Percentiles rank a stretch among this genome's conserved stretches.
phyloP scores from a whole-genome alignment of 176 grass and related monocot species.

The Phoenix dactylifera region DNA sequence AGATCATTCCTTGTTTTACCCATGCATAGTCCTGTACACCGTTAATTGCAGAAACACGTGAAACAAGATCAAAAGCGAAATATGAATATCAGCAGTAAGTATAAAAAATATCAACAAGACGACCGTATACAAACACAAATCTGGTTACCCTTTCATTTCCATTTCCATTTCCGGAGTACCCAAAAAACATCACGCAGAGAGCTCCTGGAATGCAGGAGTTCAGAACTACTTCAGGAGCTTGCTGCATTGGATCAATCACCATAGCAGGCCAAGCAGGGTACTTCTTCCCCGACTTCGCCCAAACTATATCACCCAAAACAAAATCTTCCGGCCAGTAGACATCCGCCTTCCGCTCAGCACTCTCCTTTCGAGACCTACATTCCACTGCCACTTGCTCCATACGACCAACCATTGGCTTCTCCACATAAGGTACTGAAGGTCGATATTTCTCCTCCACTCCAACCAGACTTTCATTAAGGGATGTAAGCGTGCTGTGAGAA shows the following conservation, averaged over 20 bases:
- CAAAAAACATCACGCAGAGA: slow-evolving; percentile 83
- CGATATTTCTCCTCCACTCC: slow-evolving; percentile 7
- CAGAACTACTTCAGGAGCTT: slow-evolving; percentile 58
- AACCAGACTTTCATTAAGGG: slow-evolving; percentile 20
- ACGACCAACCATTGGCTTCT: background rate
- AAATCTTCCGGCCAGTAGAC: slow-evolving; percentile 56
- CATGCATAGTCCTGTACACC: slow-evolving; percentile 69
- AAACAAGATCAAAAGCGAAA: background rate
- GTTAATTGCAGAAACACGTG: background rate
- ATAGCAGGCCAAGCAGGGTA: slow-evolving; percentile 66
- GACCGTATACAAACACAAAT: background rate
- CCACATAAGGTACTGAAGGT: background rate
- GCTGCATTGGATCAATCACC: slow-evolving; percentile 62
- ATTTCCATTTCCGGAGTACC: slow-evolving; percentile 37
- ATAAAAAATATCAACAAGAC: background rate
- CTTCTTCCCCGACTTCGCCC: slow-evolving; percentile 71
- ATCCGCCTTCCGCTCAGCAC: slow-evolving; percentile 30
- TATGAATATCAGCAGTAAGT: background rate
- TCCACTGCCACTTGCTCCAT: slow-evolving; percentile 18
- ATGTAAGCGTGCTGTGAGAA: slow-evolving; percentile 41
- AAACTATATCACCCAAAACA: slow-evolving; percentile 68
- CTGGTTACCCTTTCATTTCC: slow-evolving; percentile 49
- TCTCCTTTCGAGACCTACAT: slow-evolving; percentile 34
- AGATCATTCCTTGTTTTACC: slow-evolving; percentile 79
- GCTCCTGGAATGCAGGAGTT: slow-evolving; percentile 71